phyloP scores from a whole-genome alignment of 2,329 filamentous ascomycete genomes.

The Aureobasidium sp. region DNA sequence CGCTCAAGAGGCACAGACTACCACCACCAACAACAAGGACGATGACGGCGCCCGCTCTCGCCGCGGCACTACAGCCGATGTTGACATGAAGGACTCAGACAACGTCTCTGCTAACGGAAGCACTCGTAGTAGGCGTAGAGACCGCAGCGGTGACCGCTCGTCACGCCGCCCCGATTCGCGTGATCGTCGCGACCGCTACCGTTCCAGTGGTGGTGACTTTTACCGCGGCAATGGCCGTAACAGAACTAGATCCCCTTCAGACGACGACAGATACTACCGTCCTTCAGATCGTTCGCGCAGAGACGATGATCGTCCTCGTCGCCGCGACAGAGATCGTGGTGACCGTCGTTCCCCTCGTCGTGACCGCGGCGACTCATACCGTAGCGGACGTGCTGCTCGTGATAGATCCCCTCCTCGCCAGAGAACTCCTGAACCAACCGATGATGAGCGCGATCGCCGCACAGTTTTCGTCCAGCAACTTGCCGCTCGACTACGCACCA shows the following conservation, averaged over 20 bases:
- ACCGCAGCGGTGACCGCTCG: conserved; percentile 18
- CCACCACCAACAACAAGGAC: conserved; percentile 28
- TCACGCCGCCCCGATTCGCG: conserved; percentile 11
- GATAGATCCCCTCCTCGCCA: conserved; percentile 44
- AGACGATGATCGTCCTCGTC: conserved; percentile 48
- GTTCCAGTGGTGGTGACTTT: conserved; percentile 26
- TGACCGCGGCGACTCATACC: conserved; percentile 58
- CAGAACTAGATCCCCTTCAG: conserved; percentile 27
- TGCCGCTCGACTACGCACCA: conserved; percentile 82
- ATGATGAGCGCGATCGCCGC: conserved; percentile 92
- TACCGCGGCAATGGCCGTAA: conserved; percentile 27
- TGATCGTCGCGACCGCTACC: conserved; percentile 16
- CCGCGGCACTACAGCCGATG: not conserved
- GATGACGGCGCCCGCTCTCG: conserved; percentile 20
- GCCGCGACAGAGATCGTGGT: conserved; percentile 32
- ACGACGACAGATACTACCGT: conserved; percentile 29
- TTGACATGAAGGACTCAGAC: conserved; percentile 16
- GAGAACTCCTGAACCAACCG: conserved; percentile 65
- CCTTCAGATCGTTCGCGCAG: conserved; percentile 39
- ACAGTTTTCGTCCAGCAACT: conserved; percentile 99
- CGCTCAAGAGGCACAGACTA: conserved; percentile 50
- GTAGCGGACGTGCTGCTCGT: conserved; percentile 50
- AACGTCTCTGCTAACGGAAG: conserved; percentile 31
- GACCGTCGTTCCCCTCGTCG: conserved; percentile 39
- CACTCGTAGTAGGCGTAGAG: conserved; percentile 22